These are phyloP conservation scores for Entomortierella beljakovae DNA, from an alignment of 192 early-diverging fungal species.

Conservation along the genomic window DNA sequence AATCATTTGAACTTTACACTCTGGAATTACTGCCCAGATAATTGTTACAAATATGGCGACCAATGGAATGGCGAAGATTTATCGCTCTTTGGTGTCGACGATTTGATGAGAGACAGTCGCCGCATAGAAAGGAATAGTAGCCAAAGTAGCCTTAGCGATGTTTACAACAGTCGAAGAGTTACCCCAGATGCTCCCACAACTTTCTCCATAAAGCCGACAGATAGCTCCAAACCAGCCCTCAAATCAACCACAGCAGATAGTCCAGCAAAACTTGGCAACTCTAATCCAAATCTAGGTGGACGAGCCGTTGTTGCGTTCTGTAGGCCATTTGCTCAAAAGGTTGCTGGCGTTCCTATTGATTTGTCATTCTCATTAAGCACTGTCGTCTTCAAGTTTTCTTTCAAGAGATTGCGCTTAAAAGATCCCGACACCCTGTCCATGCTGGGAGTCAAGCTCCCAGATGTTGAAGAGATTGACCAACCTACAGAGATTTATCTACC, in stretches of 20 bases:
- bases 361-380: constrained; percentile 46
- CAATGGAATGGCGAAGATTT: constrained; percentile 69
- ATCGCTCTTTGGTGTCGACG: constrained; percentile 53
- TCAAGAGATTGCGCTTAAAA: constrained; percentile 1
- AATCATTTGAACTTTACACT: constrained; percentile 63
- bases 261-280: neutral
- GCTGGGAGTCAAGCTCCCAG: constrained; percentile 26
- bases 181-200: neutral
- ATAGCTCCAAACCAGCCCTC: constrained; percentile 6
- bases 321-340: constrained; percentile 53
- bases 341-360: constrained; percentile 42
- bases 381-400: constrained; percentile 50
- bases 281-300: constrained; percentile 29
- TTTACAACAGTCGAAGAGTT: constrained; percentile 11
- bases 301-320: constrained; percentile 47
- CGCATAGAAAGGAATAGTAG: constrained; percentile 1
- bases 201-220: neutral
- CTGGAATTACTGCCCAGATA: constrained; percentile 70
- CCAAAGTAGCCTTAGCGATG: constrained; percentile 5
- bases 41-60: constrained; percentile 61
- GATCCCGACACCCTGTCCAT: constrained; percentile 6
- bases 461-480: constrained; percentile 19
- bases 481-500: constrained; percentile 65
- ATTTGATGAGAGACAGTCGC: constrained; percentile 22
- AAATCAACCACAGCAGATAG: neutral